Conservation (phyloP, 768 basidiomycete genomes). For the Trichaptum fuscoviolaceum region DNA sequence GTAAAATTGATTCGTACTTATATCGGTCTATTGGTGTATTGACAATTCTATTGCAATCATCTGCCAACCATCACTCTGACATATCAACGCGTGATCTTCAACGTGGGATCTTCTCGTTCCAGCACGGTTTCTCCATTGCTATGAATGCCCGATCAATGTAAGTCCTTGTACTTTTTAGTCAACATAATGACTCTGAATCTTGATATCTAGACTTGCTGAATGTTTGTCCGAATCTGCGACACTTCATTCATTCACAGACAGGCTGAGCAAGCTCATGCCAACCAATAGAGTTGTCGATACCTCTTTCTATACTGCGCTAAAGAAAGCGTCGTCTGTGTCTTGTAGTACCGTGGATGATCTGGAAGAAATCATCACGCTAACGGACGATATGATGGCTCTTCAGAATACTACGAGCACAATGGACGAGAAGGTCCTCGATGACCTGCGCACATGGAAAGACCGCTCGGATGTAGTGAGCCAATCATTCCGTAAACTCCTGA, state of each 20-base stretch:
- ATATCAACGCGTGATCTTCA: conserved; percentile 83
- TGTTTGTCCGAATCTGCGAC: not conserved
- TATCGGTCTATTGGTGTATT: conserved; percentile 57
- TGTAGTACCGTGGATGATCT: not conserved
- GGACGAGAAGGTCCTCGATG: not conserved
- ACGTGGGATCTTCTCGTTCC: conserved; percentile 69
- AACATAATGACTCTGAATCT: not conserved
- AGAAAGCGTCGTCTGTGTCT: not conserved
- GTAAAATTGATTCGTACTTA: conserved; percentile 59
- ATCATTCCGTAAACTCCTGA: not conserved
- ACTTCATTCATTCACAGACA: not conserved
- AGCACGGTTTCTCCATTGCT: conserved; percentile 70
- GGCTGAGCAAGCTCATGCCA: not conserved
- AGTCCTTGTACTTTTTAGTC: conserved; percentile 21
- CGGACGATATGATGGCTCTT: not conserved
- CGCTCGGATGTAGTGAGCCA: not conserved
- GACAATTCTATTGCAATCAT: conserved; percentile 55
- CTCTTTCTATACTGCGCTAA: not conserved
- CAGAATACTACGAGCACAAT: not conserved
- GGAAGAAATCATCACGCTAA: not conserved
- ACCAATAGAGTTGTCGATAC: not conserved
- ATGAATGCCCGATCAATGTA: conserved; percentile 61
- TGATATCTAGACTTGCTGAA: not conserved
- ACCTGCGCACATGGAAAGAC: not conserved
- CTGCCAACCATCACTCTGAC: conserved; percentile 74